These are phyloP conservation scores for Candida smagusa DNA, from an alignment of 1,139 yeast species.

Conservation along the genomic window DNA sequence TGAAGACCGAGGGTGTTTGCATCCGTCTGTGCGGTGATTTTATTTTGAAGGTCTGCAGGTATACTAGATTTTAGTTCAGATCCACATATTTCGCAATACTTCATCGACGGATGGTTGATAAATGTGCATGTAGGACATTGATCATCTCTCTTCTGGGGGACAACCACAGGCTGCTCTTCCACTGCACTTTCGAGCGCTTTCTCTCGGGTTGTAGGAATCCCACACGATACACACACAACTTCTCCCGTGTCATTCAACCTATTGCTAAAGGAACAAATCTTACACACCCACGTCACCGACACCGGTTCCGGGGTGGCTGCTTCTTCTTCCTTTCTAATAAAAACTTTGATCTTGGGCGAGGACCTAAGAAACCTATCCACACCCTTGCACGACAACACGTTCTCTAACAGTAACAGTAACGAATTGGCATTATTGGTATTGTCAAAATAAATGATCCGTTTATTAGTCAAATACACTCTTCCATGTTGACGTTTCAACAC, in stretches of 20 bases:
- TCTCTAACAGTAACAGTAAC: slow-evolving; percentile 47
- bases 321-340: slow-evolving; percentile 8
- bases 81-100: slow-evolving; percentile 86
- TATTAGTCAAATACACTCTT: slow-evolving; percentile 70
- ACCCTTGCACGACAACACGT: slow-evolving; percentile 42
- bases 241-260: slow-evolving; percentile 44
- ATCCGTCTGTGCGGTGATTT: slow-evolving; percentile 1
- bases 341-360: slow-evolving; percentile 67
- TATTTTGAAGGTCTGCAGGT: slow-evolving; percentile 13
- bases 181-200: slow-evolving; percentile 3
- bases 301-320: background rate
- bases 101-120: slow-evolving; percentile 74
- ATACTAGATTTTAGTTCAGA: slow-evolving; percentile 38
- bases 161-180: slow-evolving; percentile 1
- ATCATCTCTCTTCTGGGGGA: slow-evolving; percentile 24
- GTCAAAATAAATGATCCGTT: slow-evolving; percentile 72
- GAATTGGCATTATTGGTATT: slow-evolving; percentile 42
- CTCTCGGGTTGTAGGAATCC: slow-evolving; percentile 38
- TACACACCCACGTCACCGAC: slow-evolving; percentile 69
- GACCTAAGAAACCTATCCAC: slow-evolving; percentile 69
- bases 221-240: slow-evolving; percentile 65
- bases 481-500: slow-evolving; percentile 68
- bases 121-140: slow-evolving; percentile 84
- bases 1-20: slow-evolving; percentile 16
- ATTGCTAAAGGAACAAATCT: slow-evolving; percentile 76